Base-by-base conservation (phyloP, 1,284 basidiomycete genomes). In the Vanrija humicola region DNA sequence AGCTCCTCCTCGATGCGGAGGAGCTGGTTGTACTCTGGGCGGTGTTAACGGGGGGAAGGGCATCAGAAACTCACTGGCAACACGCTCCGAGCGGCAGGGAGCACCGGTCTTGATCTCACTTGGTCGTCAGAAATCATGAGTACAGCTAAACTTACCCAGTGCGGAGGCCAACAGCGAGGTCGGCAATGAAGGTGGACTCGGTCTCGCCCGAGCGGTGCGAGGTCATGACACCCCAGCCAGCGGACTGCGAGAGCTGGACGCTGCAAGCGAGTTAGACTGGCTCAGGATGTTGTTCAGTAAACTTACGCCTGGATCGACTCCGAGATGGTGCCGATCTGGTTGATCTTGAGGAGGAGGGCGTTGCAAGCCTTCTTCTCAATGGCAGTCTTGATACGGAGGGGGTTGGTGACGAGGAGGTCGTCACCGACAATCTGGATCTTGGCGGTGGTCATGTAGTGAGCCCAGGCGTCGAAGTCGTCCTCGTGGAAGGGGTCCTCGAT, bases 351-450 rank as follows among this genome's bases (percentile, higher is more conserved):
- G 65, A 99, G 83, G 39, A 99, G 85, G 78, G 93, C 96, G 76
- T 98, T 98, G 86, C 95, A 98, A 44, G 96, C 90, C 85, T 97
- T 98, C 86, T 96, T 97, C 82, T 98, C 90, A 66, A 98, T 97
- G 68, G 96, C 96, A 46, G 90, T 95, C 86, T 93, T 93, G 86
- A 99, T 98, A 63, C 96, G 88, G 63, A 89, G 80, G 44, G 93
- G 92, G 86, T 98, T 99, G 74, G 96, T 98, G 69, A 99, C 96
- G 12, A 94, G 97, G 80, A 99, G 80, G 78, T 99, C 95, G 74
- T 98, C 95, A 72, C 94, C 94, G 70, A 98, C 94, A 71, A 97
- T 89, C 81, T 95, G 77, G 64, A 78, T 70, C 62, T 72, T 74
- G 63, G 76, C 60, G 48, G 56, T 61, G 70, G 81, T 78, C 68